Evolutionary conservation across 1,139 yeast species (phyloP).

Genomic region (Suhomyces wounanorum): DNA sequence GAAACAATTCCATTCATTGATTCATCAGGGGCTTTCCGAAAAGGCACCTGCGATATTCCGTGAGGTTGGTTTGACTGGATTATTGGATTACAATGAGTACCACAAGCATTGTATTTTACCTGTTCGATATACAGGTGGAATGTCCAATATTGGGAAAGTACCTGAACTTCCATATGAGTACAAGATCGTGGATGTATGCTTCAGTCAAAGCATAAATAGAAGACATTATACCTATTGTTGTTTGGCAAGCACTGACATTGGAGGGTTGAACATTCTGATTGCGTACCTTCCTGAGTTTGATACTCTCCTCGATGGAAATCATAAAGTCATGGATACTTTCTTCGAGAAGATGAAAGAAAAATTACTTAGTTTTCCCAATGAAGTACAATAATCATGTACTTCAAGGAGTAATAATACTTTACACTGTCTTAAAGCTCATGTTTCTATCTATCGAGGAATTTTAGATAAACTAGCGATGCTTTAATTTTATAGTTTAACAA

Average conservation of each 20-base stretch:
- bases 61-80: not conserved
- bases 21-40: not conserved
- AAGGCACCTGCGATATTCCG: not conserved
- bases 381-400: not conserved
- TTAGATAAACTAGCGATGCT: too few species aligned
- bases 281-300: slow-evolving; percentile 6
- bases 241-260: slow-evolving; percentile 4
- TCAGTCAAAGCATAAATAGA: not conserved
- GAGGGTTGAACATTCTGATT: slow-evolving; percentile 5
- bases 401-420: too few species aligned
- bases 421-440: too few species aligned
- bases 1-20: not conserved
- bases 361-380: not conserved
- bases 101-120: not conserved
- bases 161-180: not conserved
- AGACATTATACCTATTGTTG: not conserved
- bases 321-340: slow-evolving; percentile 1
- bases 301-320: not conserved
- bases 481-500: too few species aligned
- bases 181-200: not conserved
- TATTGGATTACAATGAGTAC: not conserved
- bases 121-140: slow-evolving; percentile 20
- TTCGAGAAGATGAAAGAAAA: not conserved
- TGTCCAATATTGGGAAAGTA: slow-evolving; percentile 26
- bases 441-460: too few species aligned